A percentile compares a stretch with the other conserved stretches of the same genome.
Evolutionary conservation across 2,329 filamentous ascomycete genomes (phyloP).

Genomic region (Diaporthe aspalathi): DNA sequence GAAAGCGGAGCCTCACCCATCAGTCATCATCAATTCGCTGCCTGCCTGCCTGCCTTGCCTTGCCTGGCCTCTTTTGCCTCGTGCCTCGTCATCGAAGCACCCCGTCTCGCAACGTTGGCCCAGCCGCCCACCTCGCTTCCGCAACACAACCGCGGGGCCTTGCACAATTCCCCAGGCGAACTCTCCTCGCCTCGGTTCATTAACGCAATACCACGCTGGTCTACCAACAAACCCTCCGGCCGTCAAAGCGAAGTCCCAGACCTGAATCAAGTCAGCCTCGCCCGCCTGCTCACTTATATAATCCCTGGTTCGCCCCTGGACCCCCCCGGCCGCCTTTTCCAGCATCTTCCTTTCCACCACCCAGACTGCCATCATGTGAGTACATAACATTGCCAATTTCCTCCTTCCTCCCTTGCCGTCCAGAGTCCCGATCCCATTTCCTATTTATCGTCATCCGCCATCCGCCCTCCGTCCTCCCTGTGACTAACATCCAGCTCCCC

Average conservation of each 20-base stretch:
- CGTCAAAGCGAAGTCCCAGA: conserved; percentile 16
- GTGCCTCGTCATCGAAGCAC: conserved; percentile 38
- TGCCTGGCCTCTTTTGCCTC: conserved; percentile 10
- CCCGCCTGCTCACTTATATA: conserved; percentile 25
- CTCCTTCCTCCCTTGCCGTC: conserved; percentile 20
- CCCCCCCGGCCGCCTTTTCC: conserved; percentile 38
- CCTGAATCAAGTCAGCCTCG: conserved; percentile 32
- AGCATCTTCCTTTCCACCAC: conserved; percentile 39
- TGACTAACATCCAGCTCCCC: conserved; percentile 27
- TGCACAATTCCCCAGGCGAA: conserved; percentile 20
- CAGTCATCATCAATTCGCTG: conserved; percentile 31
- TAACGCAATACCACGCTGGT: conserved; percentile 26
- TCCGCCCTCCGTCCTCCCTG: conserved; percentile 1
- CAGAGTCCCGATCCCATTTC: not conserved
- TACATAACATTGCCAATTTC: conserved; percentile 40
- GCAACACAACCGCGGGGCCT: not conserved
- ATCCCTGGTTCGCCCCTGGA: conserved; percentile 33
- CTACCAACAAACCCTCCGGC: not conserved
- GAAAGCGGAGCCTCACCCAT: conserved; percentile 41
- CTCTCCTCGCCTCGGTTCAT: conserved; percentile 2
- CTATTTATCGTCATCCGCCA: conserved; percentile 26
- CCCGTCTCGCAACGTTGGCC: conserved; percentile 21
- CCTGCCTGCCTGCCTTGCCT: not conserved
- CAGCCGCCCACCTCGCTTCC: not conserved
- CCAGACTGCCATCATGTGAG: conserved; percentile 36